phyloP scores from a whole-genome alignment of 2,329 filamentous ascomycete species.

The Penicillium sp. region DNA sequence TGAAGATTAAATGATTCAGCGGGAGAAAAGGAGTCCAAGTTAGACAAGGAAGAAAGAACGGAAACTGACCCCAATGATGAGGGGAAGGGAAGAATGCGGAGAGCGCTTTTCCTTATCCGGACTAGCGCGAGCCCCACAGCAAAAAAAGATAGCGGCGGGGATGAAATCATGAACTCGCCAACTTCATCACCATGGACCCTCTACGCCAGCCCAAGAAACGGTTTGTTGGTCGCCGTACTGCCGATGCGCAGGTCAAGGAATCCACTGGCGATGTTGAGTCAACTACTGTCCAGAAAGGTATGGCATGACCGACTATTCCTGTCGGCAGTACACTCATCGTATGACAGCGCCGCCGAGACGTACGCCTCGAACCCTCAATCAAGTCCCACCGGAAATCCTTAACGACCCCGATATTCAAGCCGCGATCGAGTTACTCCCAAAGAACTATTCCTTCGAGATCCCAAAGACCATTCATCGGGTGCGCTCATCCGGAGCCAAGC shows the following conservation, averaged over 20 bases:
- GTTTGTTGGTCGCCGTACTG: constrained; percentile 78
- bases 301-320: constrained; percentile 4
- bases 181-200: constrained; percentile 20
- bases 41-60: constrained; percentile 1
- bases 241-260: constrained; percentile 51
- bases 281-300: constrained; percentile 46
- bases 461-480: constrained; percentile 97
- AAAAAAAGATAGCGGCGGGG: constrained; percentile 12
- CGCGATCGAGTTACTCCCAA: constrained; percentile 77
- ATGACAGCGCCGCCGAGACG: constrained; percentile 63
- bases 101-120: constrained; percentile 18
- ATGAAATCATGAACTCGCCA: constrained; percentile 2
- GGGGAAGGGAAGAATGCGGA: constrained; percentile 25
- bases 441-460: constrained; percentile 98
- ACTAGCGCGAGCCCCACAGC: constrained; percentile 16
- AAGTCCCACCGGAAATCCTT: constrained; percentile 80
- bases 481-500: constrained; percentile 68
- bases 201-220: constrained; percentile 76
- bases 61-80: background rate
- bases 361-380: constrained; percentile 75
- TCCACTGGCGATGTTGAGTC: constrained; percentile 56
- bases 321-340: background rate
- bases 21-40: background rate
- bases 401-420: constrained; percentile 79
- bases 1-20: background rate